Evolutionary conservation across 768 basidiomycete genomes (phyloP).

Genomic region (Russula abietina): DNA sequence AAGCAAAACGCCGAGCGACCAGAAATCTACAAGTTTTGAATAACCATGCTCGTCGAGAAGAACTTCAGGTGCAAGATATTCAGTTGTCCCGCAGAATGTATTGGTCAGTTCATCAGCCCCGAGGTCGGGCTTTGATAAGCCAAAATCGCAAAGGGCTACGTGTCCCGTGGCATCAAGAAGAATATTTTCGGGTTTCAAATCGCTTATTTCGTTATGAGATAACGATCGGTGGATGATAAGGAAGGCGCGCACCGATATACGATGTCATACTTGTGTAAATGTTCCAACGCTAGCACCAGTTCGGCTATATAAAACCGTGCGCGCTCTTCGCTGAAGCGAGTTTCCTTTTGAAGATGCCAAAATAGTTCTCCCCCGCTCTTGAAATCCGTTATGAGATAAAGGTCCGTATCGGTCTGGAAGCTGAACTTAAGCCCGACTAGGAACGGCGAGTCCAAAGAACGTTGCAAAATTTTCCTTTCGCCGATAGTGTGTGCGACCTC

Average conservation of each 20-base stretch:
- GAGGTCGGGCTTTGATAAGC: constrained; percentile 93
- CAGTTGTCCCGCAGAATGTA: constrained; percentile 98
- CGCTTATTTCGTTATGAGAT: constrained; percentile 40
- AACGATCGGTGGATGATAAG: not conserved
- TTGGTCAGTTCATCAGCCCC: constrained; percentile 94
- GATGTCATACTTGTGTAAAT: constrained; percentile 96
- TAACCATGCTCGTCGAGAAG: constrained; percentile 97
- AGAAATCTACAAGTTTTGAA: constrained; percentile 97
- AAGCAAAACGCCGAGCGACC: constrained; percentile 90
- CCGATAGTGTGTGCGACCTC: constrained; percentile 99
- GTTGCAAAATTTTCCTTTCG: constrained; percentile 96
- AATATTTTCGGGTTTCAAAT: constrained; percentile 98
- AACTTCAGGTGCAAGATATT: constrained; percentile 98
- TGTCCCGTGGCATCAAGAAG: constrained; percentile 97
- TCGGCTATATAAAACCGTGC: constrained; percentile 97
- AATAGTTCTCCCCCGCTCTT: constrained; percentile 98
- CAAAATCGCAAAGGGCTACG: constrained; percentile 97
- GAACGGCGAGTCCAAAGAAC: constrained; percentile 90
- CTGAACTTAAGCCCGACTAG: constrained; percentile 97
- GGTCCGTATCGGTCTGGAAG: constrained; percentile 92
- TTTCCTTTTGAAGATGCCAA: constrained; percentile 97
- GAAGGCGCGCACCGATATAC: constrained; percentile 71
- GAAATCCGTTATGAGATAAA: constrained; percentile 97
- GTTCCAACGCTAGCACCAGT: constrained; percentile 89
- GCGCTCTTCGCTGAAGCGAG: constrained; percentile 85